These are phyloP conservation scores for Pulveroboletus sp. DNA, from an alignment of 768 basidiomycete genomes.

Conservation along the genomic window DNA sequence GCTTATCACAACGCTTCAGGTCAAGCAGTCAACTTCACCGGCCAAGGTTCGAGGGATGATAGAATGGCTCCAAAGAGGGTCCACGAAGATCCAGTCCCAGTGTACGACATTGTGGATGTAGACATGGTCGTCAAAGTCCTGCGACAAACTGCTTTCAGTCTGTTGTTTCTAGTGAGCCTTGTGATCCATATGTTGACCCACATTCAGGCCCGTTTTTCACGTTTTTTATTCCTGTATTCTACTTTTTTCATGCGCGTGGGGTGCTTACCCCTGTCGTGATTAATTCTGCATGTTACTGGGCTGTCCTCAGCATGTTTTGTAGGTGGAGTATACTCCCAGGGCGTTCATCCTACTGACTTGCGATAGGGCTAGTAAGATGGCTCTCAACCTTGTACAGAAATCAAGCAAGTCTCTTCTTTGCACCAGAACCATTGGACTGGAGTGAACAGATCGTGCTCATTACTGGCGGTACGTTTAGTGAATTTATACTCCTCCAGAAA, in stretches of 20 bases:
- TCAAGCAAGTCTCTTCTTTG: slow-evolving; percentile 59
- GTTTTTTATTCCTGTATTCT: slow-evolving; percentile 74
- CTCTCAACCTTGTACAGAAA: slow-evolving; percentile 71
- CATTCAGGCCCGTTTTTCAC: slow-evolving; percentile 77
- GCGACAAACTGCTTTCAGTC: slow-evolving; percentile 74
- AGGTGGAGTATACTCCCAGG: slow-evolving; percentile 28
- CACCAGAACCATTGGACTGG: slow-evolving; percentile 70
- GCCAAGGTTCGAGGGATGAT: neutral
- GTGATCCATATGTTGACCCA: slow-evolving; percentile 2
- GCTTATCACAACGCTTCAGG: no score
- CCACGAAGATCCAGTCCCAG: slow-evolving; percentile 38
- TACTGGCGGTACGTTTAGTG: slow-evolving; percentile 69
- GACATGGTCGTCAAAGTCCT: slow-evolving; percentile 80
- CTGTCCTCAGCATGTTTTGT: slow-evolving; percentile 64
- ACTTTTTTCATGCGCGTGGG: slow-evolving; percentile 62
- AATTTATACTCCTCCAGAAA: neutral
- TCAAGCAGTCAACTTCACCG: no score
- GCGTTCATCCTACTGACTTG: slow-evolving; percentile 4
- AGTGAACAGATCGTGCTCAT: slow-evolving; percentile 83
- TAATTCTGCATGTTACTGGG: slow-evolving; percentile 49
- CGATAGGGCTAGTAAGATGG: slow-evolving; percentile 64
- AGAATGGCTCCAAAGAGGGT: slow-evolving; percentile 15
- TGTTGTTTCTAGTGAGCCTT: slow-evolving; percentile 23
- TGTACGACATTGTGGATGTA: slow-evolving; percentile 69
- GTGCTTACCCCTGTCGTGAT: slow-evolving; percentile 49